Base-by-base conservation (phyloP, 768 basidiomycete species). In the Boletus huronensis region DNA sequence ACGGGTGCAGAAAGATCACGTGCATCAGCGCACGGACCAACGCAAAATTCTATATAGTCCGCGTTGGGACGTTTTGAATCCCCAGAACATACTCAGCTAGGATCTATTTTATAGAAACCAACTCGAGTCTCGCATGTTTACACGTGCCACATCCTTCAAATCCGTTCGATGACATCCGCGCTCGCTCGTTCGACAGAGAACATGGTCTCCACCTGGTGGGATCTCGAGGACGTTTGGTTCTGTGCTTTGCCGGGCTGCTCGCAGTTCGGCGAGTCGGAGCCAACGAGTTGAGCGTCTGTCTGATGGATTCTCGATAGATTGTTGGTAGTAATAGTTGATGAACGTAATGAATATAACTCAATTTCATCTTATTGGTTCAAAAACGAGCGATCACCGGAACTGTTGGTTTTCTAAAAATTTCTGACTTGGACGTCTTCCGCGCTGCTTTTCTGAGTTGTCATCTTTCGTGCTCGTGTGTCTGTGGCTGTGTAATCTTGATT, bases 61-160 rank as follows among this genome's bases (percentile, higher is more conserved):
- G 42, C 0, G 34, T 1, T 3, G 32, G 29, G 16, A 44, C 54
- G 50, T 21, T 0, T 13, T 62, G 62, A 64, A 69, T 75, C 81
- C 64, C 74, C 61, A 85, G 83, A 84, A 83, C 82, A 84, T 84
- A 85, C 83, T 84, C 83, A 82, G 81, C 79, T 82, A 85, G 83
- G 83, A 84, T 85, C 83, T 85, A 81, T 85, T 84, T 68, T 83
- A 84, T 82, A 85, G 83, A 81, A 82, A 82, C 82, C 83, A 80
- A 84, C 83, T 71, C 81, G 82, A 82, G 82, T 85, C 82, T 83
- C 80, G 84, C 83, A 85, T 83, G 82, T 84, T 82, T 83, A 84
- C 76, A 78, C 82, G 82, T 85, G 83, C 82, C 82, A 68, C 79
- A 79, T 79, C 74, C 77, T 82, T 83, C 79, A 82, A 78, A 78